Conservation (phyloP, 2,329 filamentous ascomycete genomes). For the Biscogniauxia mediterranea region DNA sequence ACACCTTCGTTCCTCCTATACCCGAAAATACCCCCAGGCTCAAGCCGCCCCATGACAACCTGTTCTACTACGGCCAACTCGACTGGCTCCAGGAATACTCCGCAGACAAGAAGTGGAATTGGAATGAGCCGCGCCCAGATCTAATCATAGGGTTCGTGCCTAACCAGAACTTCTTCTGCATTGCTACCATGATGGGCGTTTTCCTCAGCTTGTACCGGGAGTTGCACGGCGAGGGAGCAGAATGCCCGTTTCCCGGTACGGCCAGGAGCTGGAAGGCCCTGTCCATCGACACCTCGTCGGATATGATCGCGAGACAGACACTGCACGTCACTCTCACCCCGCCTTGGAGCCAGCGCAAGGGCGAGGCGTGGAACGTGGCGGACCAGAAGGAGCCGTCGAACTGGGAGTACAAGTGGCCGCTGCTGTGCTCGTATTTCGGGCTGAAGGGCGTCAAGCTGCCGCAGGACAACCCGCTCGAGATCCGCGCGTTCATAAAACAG, state of each 20-base stretch:
- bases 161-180: constrained; percentile 41
- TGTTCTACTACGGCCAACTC: constrained; percentile 11
- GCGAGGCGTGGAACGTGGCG: constrained; percentile 39
- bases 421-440: constrained; percentile 45
- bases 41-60: background rate
- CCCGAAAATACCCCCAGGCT: constrained; percentile 40
- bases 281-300: constrained; percentile 38
- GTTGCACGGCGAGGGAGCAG: constrained; percentile 35
- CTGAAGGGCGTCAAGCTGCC: constrained; percentile 34
- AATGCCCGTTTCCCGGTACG: constrained; percentile 37
- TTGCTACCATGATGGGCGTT: constrained; percentile 39
- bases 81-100: background rate
- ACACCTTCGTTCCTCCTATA: constrained; percentile 35
- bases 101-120: constrained; percentile 38
- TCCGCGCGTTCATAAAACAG: constrained; percentile 28
- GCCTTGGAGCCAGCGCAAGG: constrained; percentile 36
- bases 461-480: constrained; percentile 6
- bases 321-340: constrained; percentile 42
- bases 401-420: constrained; percentile 44
- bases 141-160: constrained; percentile 44
- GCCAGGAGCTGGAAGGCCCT: constrained; percentile 33
- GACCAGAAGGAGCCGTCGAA: constrained; percentile 36
- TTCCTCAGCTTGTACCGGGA: constrained; percentile 38
- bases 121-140: constrained; percentile 44
- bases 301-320: constrained; percentile 38